A percentile compares a stretch with the other conserved stretches of the same genome.
phyloP scores from a whole-genome alignment of 768 basidiomycete species.

The Russula abietina region DNA sequence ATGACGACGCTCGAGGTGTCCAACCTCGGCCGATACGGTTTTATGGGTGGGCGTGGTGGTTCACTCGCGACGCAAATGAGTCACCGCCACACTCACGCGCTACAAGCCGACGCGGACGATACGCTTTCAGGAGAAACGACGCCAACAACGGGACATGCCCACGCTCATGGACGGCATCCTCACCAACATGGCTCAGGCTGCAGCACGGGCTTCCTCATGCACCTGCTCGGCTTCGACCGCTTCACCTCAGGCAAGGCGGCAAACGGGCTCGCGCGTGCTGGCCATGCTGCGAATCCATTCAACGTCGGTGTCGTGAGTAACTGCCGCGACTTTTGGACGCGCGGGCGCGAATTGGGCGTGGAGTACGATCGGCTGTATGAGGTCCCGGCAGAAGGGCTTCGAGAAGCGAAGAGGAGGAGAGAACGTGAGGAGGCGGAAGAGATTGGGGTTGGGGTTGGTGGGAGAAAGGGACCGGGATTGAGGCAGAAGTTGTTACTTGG shows the following conservation, averaged over 20 bases:
- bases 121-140: conserved; percentile 42
- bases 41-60: conserved; percentile 88
- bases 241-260: conserved; percentile 90
- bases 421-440: conserved; percentile 54
- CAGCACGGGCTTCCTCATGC: conserved; percentile 71
- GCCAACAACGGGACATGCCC: conserved; percentile 21
- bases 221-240: conserved; percentile 86
- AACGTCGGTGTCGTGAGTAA: conserved; percentile 73
- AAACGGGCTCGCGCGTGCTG: conserved; percentile 73
- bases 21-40: conserved; percentile 92
- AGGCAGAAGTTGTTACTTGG: conserved; percentile 54
- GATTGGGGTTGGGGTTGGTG: conserved; percentile 28
- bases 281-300: conserved; percentile 84
- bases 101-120: conserved; percentile 34
- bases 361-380: conserved; percentile 89
- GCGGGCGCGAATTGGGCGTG: conserved; percentile 78
- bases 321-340: conserved; percentile 93
- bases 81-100: conserved; percentile 49
- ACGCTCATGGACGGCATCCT: conserved; percentile 42
- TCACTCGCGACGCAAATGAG: conserved; percentile 71
- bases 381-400: conserved; percentile 80
- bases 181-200: conserved; percentile 36
- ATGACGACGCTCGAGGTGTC: conserved; percentile 96
- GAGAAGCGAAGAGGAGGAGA: conserved; percentile 59
- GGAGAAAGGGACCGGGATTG: conserved; percentile 35